phyloP scores from a whole-genome alignment of 768 basidiomycete species.

The Tephrocybe sp. region DNA sequence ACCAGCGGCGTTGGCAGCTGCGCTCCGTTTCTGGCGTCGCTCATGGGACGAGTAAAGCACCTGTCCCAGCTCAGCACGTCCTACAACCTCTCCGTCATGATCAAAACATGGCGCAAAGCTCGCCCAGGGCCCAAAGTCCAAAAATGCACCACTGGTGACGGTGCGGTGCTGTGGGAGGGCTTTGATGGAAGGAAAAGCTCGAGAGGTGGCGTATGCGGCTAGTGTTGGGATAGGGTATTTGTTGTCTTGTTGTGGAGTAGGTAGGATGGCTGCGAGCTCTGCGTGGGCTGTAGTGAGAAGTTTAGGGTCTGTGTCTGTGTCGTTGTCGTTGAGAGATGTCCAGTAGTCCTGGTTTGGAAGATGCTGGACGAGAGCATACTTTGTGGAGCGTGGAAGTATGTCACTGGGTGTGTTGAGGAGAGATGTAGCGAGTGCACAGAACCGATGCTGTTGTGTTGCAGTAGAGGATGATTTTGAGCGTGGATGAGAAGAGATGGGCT shows the following conservation, averaged over 20 bases:
- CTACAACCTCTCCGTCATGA: conserved; percentile 72
- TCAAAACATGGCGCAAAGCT: conserved; percentile 81
- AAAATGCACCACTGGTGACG: conserved; percentile 62
- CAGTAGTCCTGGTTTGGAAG: conserved; percentile 78
- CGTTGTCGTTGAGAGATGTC: conserved; percentile 61
- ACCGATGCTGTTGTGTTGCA: conserved; percentile 67
- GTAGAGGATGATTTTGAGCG: conserved; percentile 62
- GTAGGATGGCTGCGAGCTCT: conserved; percentile 73
- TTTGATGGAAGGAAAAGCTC: conserved; percentile 36
- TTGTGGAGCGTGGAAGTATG: conserved; percentile 31
- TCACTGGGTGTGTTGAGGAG: conserved; percentile 44
- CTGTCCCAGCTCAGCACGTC: conserved; percentile 58
- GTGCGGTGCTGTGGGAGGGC: conserved; percentile 48
- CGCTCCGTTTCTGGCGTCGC: conserved; percentile 27
- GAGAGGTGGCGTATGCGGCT: conserved; percentile 51
- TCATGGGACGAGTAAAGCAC: conserved; percentile 50
- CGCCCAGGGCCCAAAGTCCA: conserved; percentile 75
- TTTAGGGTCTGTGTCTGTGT: conserved; percentile 38
- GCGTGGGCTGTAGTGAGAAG: conserved; percentile 62
- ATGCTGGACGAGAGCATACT: conserved; percentile 78
- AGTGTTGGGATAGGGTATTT: conserved; percentile 43
- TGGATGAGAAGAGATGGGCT: conserved; percentile 65
- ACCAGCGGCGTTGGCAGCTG: conserved; percentile 22
- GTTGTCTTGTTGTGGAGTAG: conserved; percentile 44
- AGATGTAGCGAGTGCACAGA: conserved; percentile 70